Base-by-base conservation (phyloP, 1,139 yeast genomes). In the Kodamaea derodonti region DNA sequence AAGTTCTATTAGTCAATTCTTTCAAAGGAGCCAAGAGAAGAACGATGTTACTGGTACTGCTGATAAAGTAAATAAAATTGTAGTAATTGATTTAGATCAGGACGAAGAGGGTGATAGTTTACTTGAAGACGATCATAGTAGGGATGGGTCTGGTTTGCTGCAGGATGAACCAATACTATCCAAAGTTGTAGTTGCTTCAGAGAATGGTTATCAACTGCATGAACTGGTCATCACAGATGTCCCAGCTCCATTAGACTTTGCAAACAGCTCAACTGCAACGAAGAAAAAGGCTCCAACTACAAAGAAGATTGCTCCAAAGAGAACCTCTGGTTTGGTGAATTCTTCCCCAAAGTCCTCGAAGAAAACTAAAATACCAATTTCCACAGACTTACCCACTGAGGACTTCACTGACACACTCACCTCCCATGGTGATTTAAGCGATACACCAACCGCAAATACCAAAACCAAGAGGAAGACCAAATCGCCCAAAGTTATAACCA, bases 1-100 rank as follows among this genome's bases (percentile, higher is more conserved):
- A 40, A 52, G 52, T 18, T 51, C 59, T 9, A 60, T 62, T 22
- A 60, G 64, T 36, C 48, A 45, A 25, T 62, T 61, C 44, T 36
- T 34, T 32, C 30, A 37, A 24, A 24, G 7, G 27, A 14, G 11
- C 10, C 11, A 7, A 7, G 27, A 37, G 11, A 24, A n/a, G 27
- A 14, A 24, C 10, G 27, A 7, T n/a, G 27, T 24, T 6, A 7
- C 22, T 6, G 9, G 9, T 7, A 9, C 6, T 7, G 22, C 25
- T 29, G 26, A n/a, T 7, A 18, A 18, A 18, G 9, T 6, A 18
- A 9, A 18, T 7, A 6, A 6, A 18, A 9, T 18, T 18, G 22
- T 7, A 18, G 22, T 18, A 6, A 18, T 18, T 18, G 22, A 18
- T 18, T 9, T 18, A 7, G 22, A 18, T 18, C 22, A 18, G 9